Conservation (phyloP, 2,329 filamentous ascomycete species). For the Cladorrhinum sp. region DNA sequence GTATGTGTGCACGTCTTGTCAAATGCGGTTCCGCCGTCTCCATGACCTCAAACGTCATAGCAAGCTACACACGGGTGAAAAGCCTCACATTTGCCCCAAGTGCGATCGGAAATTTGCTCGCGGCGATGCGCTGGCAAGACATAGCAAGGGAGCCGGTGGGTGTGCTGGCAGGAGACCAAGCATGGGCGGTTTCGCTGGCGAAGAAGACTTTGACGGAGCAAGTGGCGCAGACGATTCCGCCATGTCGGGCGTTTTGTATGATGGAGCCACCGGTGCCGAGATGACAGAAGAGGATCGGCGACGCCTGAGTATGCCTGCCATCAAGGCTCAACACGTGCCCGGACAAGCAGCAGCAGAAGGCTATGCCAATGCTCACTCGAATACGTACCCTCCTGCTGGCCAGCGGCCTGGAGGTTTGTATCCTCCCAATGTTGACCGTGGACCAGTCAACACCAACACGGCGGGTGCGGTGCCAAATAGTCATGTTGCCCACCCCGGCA, state of each 20-base stretch:
- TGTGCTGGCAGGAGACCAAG: conserved; percentile 90
- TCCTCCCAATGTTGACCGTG: conserved; percentile 58
- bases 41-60: conserved; percentile 95
- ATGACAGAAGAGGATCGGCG: conserved; percentile 58
- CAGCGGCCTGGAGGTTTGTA: conserved; percentile 58
- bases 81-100: conserved; percentile 90
- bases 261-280: conserved; percentile 58
- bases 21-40: conserved; percentile 84
- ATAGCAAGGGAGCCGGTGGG: conserved; percentile 92
- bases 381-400: conserved; percentile 75
- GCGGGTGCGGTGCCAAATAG: conserved; percentile 50
- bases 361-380: conserved; percentile 56
- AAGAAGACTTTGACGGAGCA: conserved; percentile 65
- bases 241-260: conserved; percentile 57
- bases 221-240: conserved; percentile 53
- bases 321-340: conserved; percentile 68
- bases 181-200: conserved; percentile 75
- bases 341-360: conserved; percentile 47
- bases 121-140: conserved; percentile 88
- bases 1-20: conserved; percentile 89
- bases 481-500: conserved; percentile 49
- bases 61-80: conserved; percentile 94
- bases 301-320: conserved; percentile 68
- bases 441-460: conserved; percentile 51
- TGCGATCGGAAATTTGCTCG: conserved; percentile 93